Evolutionary conservation across 371 early-diverging fungal species (phyloP).

Genomic region (Lichtheimia ramosa): DNA sequence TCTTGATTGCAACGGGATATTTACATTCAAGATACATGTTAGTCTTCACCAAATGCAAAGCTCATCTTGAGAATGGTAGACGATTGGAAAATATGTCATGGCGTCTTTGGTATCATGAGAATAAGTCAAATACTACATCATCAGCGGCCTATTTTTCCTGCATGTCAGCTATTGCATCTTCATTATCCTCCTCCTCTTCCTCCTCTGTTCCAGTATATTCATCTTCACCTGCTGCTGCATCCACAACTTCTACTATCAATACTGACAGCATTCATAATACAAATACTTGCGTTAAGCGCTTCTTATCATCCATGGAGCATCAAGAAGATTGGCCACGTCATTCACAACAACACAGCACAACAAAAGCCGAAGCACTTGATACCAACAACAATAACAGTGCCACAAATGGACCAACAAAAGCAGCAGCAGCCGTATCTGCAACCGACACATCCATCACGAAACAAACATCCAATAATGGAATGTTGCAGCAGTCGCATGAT

Average conservation of each 20-base stretch:
- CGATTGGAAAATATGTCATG: conserved; percentile 49
- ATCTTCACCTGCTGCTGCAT: background rate
- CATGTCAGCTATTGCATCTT: conserved; percentile 2
- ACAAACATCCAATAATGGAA: no score
- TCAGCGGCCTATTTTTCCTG: background rate
- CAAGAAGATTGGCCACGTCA: conserved; percentile 1
- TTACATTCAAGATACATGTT: no score
- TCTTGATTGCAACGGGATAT: background rate
- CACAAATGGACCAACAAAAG: no score
- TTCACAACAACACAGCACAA: background rate
- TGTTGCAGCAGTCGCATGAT: no score
- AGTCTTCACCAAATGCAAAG: conserved; percentile 47
- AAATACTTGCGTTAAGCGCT: conserved; percentile 34
- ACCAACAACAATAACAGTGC: no score
- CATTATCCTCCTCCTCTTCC: conserved; percentile 1
- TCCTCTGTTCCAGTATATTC: background rate
- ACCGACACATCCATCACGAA: no score
- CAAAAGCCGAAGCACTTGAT: no score
- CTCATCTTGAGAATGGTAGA: conserved; percentile 43
- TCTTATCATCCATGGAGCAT: conserved; percentile 24
- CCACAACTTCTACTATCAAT: conserved; percentile 6
- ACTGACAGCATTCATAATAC: conserved; percentile 23
- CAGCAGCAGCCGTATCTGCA: no score
- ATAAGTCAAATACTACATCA: conserved; percentile 7
- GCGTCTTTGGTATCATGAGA: conserved; percentile 29